Percentiles rank a stretch among this genome's conserved stretches.
phyloP scores from a whole-genome alignment of 208 protist species.

The Borovskyia barvae region DNA sequence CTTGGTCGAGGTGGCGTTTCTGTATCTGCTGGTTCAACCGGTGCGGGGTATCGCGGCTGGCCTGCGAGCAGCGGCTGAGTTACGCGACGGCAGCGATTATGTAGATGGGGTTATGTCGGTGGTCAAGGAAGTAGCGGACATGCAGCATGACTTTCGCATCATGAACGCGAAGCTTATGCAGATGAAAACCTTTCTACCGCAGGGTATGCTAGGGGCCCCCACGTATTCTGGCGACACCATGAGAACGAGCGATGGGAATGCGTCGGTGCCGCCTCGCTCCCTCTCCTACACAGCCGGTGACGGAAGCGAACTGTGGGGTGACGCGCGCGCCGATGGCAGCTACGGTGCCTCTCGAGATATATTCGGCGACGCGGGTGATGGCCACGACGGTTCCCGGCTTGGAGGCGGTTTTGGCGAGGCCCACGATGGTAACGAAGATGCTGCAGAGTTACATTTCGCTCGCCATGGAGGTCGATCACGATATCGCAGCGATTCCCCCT shows the following conservation, averaged over 20 bases:
- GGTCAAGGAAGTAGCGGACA: conserved; percentile 44
- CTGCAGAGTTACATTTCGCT: neutral
- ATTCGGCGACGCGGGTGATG: neutral
- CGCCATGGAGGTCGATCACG: neutral
- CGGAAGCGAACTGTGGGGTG: no score
- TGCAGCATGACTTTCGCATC: conserved; percentile 47
- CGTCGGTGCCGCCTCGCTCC: neutral
- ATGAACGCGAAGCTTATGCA: conserved; percentile 53
- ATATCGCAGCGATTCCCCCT: neutral
- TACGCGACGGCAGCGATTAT: conserved; percentile 34
- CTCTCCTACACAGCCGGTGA: neutral
- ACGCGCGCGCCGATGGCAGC: neutral
- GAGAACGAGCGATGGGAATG: neutral
- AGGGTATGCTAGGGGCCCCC: conserved; percentile 30
- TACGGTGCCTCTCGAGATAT: neutral
- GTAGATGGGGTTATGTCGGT: conserved; percentile 21
- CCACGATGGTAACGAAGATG: neutral
- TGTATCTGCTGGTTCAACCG: conserved; percentile 46
- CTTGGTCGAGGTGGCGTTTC: conserved; percentile 22
- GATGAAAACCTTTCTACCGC: conserved; percentile 56
- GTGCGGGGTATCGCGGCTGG: conserved; percentile 30
- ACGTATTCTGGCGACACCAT: neutral
- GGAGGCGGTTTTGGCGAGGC: neutral
- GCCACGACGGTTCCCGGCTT: neutral
- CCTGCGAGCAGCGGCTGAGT: conserved; percentile 31